Base-by-base conservation (phyloP, 2,329 filamentous ascomycete genomes). In the Colletotrichum destructivum region DNA sequence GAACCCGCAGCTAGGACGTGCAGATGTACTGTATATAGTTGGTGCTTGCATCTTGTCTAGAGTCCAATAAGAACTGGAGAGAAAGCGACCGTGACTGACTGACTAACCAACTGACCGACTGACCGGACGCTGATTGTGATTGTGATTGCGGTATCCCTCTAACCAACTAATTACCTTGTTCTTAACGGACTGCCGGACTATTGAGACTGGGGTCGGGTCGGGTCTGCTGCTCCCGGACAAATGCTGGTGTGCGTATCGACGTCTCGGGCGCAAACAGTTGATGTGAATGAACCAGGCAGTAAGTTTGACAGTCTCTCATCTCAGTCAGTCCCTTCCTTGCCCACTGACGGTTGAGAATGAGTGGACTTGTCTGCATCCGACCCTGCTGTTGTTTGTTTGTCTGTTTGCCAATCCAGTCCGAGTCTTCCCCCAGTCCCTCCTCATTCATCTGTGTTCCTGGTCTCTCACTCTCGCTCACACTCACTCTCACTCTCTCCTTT, bases 171-270 rank as follows among this genome's bases (percentile, higher is more conserved):
- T 26, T 26, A 26, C 26, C 26, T 26, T 26, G 23, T 26, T 26
- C 26, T 4, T 26, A 26, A 26, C 26, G 26, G 26, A 26, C 26
- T 31, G 31, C 31, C 31, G 31, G 31, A 31, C 31, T 31, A 31
- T 31, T 31, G 6, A 31, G 31, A 8, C 31, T 31, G 31, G 31
- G 31, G 31, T 31, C 31, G 31, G 31, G n/a, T 31, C 7, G 13
- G 21, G n/a, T 56, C 15, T 59, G 56, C 47, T 62, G 60, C 60
- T 51, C 60, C 60, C 60, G 60, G 60, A 40, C 54, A 56, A 21
- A 21, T 8, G 9, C n/a, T 40, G 18, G 40, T 18, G 18, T 51
- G 31, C 54, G 18, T 38, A 16, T n/a, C 26, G 52, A 6, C 11
- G 2, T 55, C 52, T 56, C n/a, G 21, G 54, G 54, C 54, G 54